These are phyloP conservation scores for Colletotrichum echinochloae DNA, from an alignment of 2,329 filamentous ascomycete species.

Conservation along the genomic window DNA sequence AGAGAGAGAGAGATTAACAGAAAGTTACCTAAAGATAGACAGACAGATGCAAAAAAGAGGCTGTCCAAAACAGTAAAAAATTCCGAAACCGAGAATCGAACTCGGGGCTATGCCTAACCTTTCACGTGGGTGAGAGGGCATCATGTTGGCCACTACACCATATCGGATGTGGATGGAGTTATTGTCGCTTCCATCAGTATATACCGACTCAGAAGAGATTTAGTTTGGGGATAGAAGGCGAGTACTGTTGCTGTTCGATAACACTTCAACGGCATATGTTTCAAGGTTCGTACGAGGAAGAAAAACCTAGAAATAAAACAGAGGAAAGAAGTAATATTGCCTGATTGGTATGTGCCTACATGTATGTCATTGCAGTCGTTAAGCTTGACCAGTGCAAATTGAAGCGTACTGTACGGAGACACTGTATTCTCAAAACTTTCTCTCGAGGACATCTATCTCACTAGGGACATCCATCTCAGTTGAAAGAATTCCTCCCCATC, in stretches of 20 bases:
- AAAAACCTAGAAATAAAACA: not conserved
- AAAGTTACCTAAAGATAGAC: too few relatives aligned
- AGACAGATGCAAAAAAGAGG: too few relatives aligned
- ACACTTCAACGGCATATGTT: not conserved
- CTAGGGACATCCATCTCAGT: not conserved
- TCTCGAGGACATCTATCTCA: not conserved
- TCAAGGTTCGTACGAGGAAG: not conserved
- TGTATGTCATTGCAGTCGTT: not conserved
- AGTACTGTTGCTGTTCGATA: too few relatives aligned
- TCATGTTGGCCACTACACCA: constrained; percentile 37
- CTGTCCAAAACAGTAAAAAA: too few relatives aligned
- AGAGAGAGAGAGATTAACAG: too few relatives aligned
- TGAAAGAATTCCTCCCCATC: not conserved
- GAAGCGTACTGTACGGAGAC: not conserved
- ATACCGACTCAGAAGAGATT: too few relatives aligned
- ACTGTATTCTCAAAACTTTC: constrained; percentile 33
- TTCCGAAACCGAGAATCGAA: constrained; percentile 35
- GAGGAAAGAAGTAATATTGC: not conserved
- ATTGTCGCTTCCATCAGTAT: too few relatives aligned
- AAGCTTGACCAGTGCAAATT: too few relatives aligned
- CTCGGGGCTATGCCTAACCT: constrained; percentile 35
- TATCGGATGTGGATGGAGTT: constrained; percentile 25
- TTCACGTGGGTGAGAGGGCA: constrained; percentile 8
- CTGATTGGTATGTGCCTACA: not conserved
- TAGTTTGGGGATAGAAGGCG: not conserved